Evolutionary conservation across 495 filamentous ascomycete genomes (phyloP), one percentile per base, ranked within the genome.

Genomic region (Cercophora newfieldiana): DNA sequence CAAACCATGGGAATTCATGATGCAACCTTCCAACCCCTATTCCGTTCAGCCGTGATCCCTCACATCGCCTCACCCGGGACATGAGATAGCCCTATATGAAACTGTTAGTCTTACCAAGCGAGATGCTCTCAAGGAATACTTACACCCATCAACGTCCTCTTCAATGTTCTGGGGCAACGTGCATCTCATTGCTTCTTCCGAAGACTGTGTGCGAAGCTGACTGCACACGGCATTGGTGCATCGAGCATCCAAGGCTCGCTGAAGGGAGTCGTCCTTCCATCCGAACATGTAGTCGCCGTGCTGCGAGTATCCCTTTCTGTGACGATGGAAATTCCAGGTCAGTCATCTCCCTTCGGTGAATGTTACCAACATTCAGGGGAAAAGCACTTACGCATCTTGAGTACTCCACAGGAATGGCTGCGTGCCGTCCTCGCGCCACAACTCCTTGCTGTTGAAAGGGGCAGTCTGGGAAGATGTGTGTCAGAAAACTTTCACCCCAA

Each of bases 211-310:
- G 61, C 67, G 71, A 57, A 80, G 69, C 31, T 70, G 64, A 22
- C 66, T 70, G 76, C 82, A 84, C 19, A 71, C 68, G 58, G 75
- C 72, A 49, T 77, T 77, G 10, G 69, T 72, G 72, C 82, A 85
- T 26, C 76, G 69, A 50, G 75, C 77, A 61, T 85, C 79, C 72
- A 85, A 76, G n/a, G 81, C 82, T 7, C 72, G 69, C 74, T 81
- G 81, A 3, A 85, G 73, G 0, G 80, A 74, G 28, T 82, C 77
- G 48, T 75, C 81, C 66, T 83, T 76, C 81, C 82, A 85, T 16
- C 82, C 81, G 69, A 83, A 85, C 50, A 85, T 66, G 67, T 85
- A 85, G 59, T 85, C 82, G 30, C 80, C 82, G 64, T 83, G 82
- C 18, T 80, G 76, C 16, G 78, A 76, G 58, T 79, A 78, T 8